phyloP scores from a whole-genome alignment of 1,284 basidiomycete species.

The Cerrena zonata region DNA sequence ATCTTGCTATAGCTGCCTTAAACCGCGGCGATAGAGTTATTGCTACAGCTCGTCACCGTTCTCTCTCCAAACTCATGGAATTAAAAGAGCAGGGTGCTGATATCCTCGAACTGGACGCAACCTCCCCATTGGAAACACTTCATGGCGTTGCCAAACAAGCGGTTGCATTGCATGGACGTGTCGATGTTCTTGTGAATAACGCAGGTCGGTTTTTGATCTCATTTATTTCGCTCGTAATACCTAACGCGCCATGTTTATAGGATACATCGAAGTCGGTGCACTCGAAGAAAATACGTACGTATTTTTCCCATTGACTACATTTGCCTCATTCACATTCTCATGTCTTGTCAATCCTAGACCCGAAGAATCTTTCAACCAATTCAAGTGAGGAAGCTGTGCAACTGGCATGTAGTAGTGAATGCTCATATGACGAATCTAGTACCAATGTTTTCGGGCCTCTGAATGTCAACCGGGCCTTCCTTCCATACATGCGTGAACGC shows the following conservation, averaged over 20 bases:
- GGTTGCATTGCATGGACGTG: slow-evolving; percentile 29
- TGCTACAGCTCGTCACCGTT: slow-evolving; percentile 24
- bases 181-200: slow-evolving; percentile 47
- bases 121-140: slow-evolving; percentile 22
- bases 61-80: slow-evolving; percentile 21
- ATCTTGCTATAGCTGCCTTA: slow-evolving; percentile 15
- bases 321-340: too few relatives aligned
- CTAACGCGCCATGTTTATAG: slow-evolving; percentile 3
- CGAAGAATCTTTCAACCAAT: slow-evolving; percentile 27
- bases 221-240: neutral
- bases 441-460: slow-evolving; percentile 35
- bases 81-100: slow-evolving; percentile 23
- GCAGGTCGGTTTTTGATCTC: slow-evolving; percentile 28
- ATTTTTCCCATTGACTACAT: neutral
- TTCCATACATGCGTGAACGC: slow-evolving; percentile 33
- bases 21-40: slow-evolving; percentile 21
- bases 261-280: slow-evolving; percentile 13
- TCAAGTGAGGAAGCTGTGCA: too few relatives aligned
- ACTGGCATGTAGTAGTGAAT: neutral
- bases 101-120: slow-evolving; percentile 29
- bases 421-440: slow-evolving; percentile 10
- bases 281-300: slow-evolving; percentile 17
- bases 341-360: slow-evolving; percentile 21
- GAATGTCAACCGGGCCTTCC: slow-evolving; percentile 34
- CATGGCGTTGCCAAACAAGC: slow-evolving; percentile 35